A percentile compares a stretch with the other conserved stretches of the same genome.
These are phyloP conservation scores for Syzygium aqueum DNA, from an alignment of 345 rosid species.

Conservation along the genomic window DNA sequence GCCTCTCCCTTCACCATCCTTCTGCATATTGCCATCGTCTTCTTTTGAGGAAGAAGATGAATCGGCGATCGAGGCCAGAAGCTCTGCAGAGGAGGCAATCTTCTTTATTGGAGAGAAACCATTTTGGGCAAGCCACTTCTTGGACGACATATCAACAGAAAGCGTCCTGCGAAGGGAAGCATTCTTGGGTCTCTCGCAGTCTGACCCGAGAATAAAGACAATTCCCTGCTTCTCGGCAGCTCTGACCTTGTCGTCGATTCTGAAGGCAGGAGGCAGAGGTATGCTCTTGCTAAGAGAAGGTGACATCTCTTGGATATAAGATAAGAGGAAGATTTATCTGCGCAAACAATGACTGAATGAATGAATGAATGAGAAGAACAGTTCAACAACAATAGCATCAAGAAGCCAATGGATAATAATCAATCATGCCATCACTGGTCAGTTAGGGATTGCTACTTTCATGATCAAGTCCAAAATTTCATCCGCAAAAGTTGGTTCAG, in stretches of 20 bases:
- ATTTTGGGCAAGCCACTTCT: constrained; percentile 50
- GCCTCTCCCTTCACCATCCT: constrained; percentile 2
- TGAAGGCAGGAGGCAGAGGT: constrained; percentile 34
- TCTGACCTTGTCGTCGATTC: constrained; percentile 27
- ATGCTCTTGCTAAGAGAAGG: constrained; percentile 32
- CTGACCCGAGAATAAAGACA: constrained; percentile 59
- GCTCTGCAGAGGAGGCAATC: constrained; percentile 48
- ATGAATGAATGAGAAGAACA: background rate
- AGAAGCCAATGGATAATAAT: background rate
- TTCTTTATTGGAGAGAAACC: constrained; percentile 48
- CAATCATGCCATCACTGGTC: background rate
- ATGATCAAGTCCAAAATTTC: background rate
- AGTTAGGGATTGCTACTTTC: background rate
- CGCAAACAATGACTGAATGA: background rate
- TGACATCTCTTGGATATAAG: constrained; percentile 22
- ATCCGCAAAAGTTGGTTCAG: background rate
- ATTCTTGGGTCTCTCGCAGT: constrained; percentile 11
- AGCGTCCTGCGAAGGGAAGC: constrained; percentile 67
- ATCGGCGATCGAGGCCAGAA: constrained; percentile 13
- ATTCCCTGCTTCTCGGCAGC: constrained; percentile 57
- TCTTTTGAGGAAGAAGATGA: constrained; percentile 15
- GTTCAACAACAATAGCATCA: background rate
- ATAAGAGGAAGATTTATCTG: background rate
- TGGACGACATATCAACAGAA: constrained; percentile 84
- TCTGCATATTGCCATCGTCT: constrained; percentile 6